Evolutionary conservation across 139 green algal species (phyloP).

Genomic region (Picochlorum sp.): DNA sequence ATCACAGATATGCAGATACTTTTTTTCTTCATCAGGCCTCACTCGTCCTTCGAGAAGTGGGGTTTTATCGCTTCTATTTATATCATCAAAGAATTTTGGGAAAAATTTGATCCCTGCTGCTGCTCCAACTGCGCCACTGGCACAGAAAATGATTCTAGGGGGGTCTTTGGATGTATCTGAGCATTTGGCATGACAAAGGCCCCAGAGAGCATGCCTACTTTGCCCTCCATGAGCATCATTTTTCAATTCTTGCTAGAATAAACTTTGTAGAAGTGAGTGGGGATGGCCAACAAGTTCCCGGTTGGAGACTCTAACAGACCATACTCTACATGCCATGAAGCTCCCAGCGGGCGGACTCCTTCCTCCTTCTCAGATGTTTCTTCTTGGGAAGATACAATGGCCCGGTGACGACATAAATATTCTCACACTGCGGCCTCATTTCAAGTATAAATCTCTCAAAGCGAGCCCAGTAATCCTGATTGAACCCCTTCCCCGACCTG

Average conservation of each 20-base stretch:
- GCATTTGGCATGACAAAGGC: conserved; percentile 82
- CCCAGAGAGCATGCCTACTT: conserved; percentile 24
- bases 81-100: conserved; percentile 31
- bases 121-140: conserved; percentile 64
- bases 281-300: conserved; percentile 63
- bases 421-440: conserved; percentile 33
- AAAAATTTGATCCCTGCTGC: conserved; percentile 60
- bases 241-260: conserved; percentile 10
- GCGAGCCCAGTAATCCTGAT: conserved; percentile 91
- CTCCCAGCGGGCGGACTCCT: conserved; percentile 59
- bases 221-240: not conserved
- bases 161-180: conserved; percentile 51
- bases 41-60: too few species aligned
- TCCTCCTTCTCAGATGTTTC: conserved; percentile 8
- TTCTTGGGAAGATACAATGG: conserved; percentile 64
- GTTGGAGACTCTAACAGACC: too few species aligned
- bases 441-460: conserved; percentile 83
- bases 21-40: too few species aligned
- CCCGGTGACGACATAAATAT: conserved; percentile 76
- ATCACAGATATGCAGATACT: too few species aligned
- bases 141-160: conserved; percentile 66
- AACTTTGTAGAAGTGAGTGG: conserved; percentile 94
- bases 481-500: conserved; percentile 83
- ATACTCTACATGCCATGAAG: conserved; percentile 60
- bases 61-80: too few species aligned